These are phyloP conservation scores for Exobasidium cylindrosporum DNA, from an alignment of 1,284 basidiomycete genomes.

Conservation along the genomic window DNA sequence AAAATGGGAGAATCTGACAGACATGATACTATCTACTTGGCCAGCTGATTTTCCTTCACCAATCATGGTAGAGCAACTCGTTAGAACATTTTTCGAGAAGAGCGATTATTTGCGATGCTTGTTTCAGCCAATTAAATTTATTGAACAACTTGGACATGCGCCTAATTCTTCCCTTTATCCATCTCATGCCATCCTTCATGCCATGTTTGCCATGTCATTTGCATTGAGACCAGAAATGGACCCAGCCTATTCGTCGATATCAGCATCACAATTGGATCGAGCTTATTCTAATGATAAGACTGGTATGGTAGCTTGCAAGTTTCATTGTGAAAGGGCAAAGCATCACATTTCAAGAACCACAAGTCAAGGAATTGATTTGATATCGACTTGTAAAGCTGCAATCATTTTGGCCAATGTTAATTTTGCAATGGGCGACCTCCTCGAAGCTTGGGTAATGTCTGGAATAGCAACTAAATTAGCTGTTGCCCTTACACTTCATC, in stretches of 20 bases:
- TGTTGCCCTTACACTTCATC: constrained; percentile 12
- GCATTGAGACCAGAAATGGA: constrained; percentile 16
- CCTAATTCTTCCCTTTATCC: constrained; percentile 36
- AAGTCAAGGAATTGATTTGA: constrained; percentile 24
- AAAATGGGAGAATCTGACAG: constrained; percentile 20
- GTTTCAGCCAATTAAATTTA: constrained; percentile 33
- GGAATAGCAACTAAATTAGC: constrained; percentile 6
- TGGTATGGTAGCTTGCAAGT: neutral
- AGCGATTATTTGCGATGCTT: constrained; percentile 23
- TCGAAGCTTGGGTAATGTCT: constrained; percentile 39
- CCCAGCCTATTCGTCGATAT: neutral
- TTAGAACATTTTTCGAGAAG: constrained; percentile 31
- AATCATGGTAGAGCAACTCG: constrained; percentile 32
- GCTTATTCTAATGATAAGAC: neutral
- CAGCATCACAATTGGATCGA: neutral
- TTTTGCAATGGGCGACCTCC: constrained; percentile 33
- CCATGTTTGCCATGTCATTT: constrained; percentile 31
- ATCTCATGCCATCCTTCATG: constrained; percentile 31
- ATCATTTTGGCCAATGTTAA: constrained; percentile 29
- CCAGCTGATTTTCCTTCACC: constrained; percentile 41
- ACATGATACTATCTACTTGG: constrained; percentile 41
- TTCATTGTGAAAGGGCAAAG: constrained; percentile 7
- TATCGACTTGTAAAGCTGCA: constrained; percentile 32
- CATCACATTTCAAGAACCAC: constrained; percentile 9
- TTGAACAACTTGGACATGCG: constrained; percentile 30